Base-by-base conservation (phyloP, 257 asterid species). In the Phtheirospermum japonicum region DNA sequence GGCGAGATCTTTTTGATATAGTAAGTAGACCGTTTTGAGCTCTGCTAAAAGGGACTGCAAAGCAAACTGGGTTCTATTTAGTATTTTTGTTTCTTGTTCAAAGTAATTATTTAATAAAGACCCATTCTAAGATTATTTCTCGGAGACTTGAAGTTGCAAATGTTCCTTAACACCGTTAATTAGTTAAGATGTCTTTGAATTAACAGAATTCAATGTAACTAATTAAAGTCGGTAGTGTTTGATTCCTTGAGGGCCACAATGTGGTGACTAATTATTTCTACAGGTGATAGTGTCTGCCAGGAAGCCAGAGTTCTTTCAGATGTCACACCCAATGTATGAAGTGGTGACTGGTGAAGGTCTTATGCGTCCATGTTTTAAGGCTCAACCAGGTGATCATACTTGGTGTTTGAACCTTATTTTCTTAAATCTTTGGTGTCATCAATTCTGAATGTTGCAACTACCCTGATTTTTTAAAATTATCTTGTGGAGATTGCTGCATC, bases 331-430 rank as follows among this genome's bases (percentile, higher is more conserved):
- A 11, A 67, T 89, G 90, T 89, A 89, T 61, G 94, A 89, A 82
- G 95, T 89, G 75, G 96, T 86, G 77, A 89, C 95, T 34, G 85
- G 79, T 70, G 95, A 86, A 82, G 96, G 96, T 66, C 82, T 89
- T 54, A 80, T 86, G 95, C 93, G 95, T 57, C 96, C 96, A 57
- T 89, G 96, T 77, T 86, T 89, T 76, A 86, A 82, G 79, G 86
- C 90, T 76, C 48, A 55, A 39, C 73, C 93, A 82, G 96, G 96
- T 89, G 77, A 74, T 68, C 50, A n/a, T 61, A 39, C 64, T 51
- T 51, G 45, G 28, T 66, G 55, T 64, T 16, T 68, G 53, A 40
- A 42, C 46, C 65, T 63, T 65, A 42, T 33, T 57, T 57, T 73
- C 20, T 49, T 66, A 58, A n/a, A 9, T 56, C 8, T 43, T 9